Conservation (phyloP, 345 rosid genomes). For the Carallia pectinifolia region DNA sequence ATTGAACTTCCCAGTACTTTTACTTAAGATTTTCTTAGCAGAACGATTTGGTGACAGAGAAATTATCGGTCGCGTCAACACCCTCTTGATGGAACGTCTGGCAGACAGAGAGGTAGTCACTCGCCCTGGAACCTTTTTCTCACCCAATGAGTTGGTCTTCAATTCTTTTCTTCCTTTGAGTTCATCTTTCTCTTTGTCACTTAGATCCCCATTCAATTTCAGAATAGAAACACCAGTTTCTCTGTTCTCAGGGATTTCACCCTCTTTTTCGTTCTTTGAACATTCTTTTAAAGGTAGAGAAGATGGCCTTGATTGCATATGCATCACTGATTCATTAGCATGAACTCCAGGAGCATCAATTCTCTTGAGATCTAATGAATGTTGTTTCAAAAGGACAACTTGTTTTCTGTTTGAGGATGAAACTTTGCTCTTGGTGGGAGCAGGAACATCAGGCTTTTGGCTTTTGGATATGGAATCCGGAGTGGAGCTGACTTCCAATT, state of each 20-base stretch:
- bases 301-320: conserved; percentile 6
- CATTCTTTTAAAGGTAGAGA: conserved; percentile 13
- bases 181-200: conserved; percentile 24
- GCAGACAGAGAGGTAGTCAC: neutral
- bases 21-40: conserved; percentile 3
- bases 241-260: neutral
- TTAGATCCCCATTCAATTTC: conserved; percentile 16
- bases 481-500: conserved; percentile 7
- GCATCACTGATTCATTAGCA: conserved; percentile 13
- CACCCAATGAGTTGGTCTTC: conserved; percentile 15
- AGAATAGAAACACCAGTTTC: conserved; percentile 1
- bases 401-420: conserved; percentile 20
- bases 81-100: conserved; percentile 11
- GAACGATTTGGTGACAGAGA: conserved; percentile 7
- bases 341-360: conserved; percentile 8
- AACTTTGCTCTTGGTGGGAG: conserved; percentile 13
- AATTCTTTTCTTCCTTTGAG: conserved; percentile 17
- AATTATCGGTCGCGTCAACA: conserved; percentile 2
- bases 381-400: conserved; percentile 13
- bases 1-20: conserved; percentile 5
- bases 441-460: conserved; percentile 19
- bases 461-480: conserved; percentile 15
- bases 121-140: conserved; percentile 14
- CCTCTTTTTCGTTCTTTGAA: conserved; percentile 13
- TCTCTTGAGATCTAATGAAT: conserved; percentile 7